Evolutionary conservation across 1,284 basidiomycete species (phyloP), one percentile per base, ranked within the genome.

Genomic region (Trichosporon faecale): DNA sequence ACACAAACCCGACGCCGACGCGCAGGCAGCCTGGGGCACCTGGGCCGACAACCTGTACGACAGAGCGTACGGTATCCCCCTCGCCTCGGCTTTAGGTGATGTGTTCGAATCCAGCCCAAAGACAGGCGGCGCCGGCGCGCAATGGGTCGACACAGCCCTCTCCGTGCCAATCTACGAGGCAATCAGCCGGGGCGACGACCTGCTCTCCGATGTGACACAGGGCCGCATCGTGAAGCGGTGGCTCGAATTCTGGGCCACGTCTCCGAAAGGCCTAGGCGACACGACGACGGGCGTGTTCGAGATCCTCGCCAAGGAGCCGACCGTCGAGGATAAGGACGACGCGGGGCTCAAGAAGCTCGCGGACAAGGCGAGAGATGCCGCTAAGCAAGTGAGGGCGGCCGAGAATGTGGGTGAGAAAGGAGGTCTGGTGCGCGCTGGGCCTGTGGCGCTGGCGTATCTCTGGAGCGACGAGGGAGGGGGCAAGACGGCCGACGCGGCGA

Each of bases 401-500:
- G 46, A 33, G 46, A 29, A 33, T 6, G 29, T 44, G 49, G 31
- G 46, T n/a, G 65, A 44, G n/a, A 66, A 66, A n/a, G 65, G 65
- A 18, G 31, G 46, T 5, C 49, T 66, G n/a, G 33, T 66, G 29
- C 65, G 65, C 29, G 29, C 65, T 12, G 65, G 46, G 11, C 65
- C 65, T 31, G 65, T 66, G 3, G 65, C 65, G 31, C 65, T 66
- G 2, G 65, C 46, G 21, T 66, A 55, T 8, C 49, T 66, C 11
- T 31, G 29, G 27, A 31, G 11, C 29, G 57, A n/a, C 27, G 18
- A n/a, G 14, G 49, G 31, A n/a, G 65, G 14, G 21, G 65, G 16
- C n/a, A 11, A 14, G 3, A 33, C 23, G 31, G 65, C 65, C 14
- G 46, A 29, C 8, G 65, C 65, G 8, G 65, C 65, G 31, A 29